Conservation (phyloP, 345 rosid species). For the Gossypium sturtianum region DNA sequence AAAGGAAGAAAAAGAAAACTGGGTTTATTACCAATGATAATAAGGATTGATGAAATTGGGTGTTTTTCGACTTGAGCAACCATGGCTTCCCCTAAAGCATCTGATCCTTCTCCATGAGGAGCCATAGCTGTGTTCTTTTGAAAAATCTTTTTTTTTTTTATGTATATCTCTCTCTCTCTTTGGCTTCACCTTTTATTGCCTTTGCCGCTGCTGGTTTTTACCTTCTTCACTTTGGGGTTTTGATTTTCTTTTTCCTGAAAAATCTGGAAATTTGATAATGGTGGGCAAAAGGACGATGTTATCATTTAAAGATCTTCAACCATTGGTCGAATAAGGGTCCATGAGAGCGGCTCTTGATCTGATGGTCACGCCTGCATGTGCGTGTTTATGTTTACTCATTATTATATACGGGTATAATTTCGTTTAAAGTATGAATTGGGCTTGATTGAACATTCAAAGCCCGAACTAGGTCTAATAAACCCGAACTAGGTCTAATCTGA, state of each 20-base stretch:
- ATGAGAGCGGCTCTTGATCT: background rate
- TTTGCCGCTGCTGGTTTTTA: background rate
- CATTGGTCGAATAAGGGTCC: background rate
- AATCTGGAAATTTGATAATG: too few relatives aligned
- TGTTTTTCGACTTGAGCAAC: slow-evolving; percentile 26
- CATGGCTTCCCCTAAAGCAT: slow-evolving; percentile 29
- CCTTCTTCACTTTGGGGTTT: background rate
- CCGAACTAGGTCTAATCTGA: accelerated
- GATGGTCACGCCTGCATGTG: background rate
- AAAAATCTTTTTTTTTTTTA: too few relatives aligned
- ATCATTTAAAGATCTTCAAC: background rate
- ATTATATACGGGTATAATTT: background rate
- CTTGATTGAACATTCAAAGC: accelerated
- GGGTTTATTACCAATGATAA: slow-evolving; percentile 55
- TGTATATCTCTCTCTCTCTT: too few relatives aligned
- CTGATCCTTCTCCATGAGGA: slow-evolving; percentile 53
- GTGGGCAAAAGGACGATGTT: background rate
- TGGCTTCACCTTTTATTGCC: too few relatives aligned
- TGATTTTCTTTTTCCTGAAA: too few relatives aligned
- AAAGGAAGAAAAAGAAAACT: background rate
- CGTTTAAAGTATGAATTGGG: accelerated
- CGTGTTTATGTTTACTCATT: background rate
- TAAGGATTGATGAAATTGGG: slow-evolving; percentile 59
- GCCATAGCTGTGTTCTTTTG: slow-evolving; percentile 31
- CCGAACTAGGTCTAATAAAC: accelerated